A percentile compares a stretch with the other conserved stretches of the same genome.
These are phyloP conservation scores for Bacidia gigantensis DNA, from an alignment of 495 filamentous ascomycete genomes.

Conservation along the genomic window DNA sequence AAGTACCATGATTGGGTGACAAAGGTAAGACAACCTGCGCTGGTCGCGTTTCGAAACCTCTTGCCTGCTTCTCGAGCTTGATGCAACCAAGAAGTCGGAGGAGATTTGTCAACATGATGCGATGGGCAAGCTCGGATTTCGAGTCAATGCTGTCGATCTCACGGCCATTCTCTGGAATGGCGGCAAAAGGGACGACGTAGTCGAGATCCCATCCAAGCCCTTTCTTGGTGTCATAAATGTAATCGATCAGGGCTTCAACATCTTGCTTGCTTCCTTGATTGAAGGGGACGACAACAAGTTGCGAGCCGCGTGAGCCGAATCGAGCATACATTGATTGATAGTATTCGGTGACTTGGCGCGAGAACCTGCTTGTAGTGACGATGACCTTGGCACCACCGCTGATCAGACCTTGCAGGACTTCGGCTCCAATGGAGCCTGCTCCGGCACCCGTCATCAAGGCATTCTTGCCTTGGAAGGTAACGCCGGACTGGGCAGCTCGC, in stretches of 20 bases:
- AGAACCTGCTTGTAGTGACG: slow-evolving; percentile 92
- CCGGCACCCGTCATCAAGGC: slow-evolving; percentile 97
- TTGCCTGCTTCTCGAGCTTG: slow-evolving; percentile 74
- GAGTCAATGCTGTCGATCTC: slow-evolving; percentile 97
- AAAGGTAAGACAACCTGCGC: slow-evolving; percentile 93
- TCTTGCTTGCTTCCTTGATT: slow-evolving; percentile 98
- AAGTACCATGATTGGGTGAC: slow-evolving; percentile 96
- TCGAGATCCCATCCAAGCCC: slow-evolving; percentile 97
- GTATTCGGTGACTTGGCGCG: slow-evolving; percentile 95
- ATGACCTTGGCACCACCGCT: slow-evolving; percentile 92
- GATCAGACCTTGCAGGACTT: slow-evolving; percentile 91
- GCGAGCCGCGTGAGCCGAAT: slow-evolving; percentile 83
- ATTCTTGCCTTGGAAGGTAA: slow-evolving; percentile 89
- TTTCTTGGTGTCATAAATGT: slow-evolving; percentile 94
- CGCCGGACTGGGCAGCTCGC: slow-evolving; percentile 69
- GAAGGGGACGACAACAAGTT: slow-evolving; percentile 95
- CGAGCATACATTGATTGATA: slow-evolving; percentile 97
- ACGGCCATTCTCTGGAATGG: slow-evolving; percentile 92
- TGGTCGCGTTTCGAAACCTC: slow-evolving; percentile 85
- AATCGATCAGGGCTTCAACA: slow-evolving; percentile 80
- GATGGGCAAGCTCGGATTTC: slow-evolving; percentile 94
- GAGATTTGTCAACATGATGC: slow-evolving; percentile 98
- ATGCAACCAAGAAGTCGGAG: slow-evolving; percentile 79
- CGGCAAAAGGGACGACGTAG: slow-evolving; percentile 90
- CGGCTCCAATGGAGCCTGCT: slow-evolving; percentile 96